Conservation (phyloP, 352 stramenopile genomes). For the Pythium oligandrum region DNA sequence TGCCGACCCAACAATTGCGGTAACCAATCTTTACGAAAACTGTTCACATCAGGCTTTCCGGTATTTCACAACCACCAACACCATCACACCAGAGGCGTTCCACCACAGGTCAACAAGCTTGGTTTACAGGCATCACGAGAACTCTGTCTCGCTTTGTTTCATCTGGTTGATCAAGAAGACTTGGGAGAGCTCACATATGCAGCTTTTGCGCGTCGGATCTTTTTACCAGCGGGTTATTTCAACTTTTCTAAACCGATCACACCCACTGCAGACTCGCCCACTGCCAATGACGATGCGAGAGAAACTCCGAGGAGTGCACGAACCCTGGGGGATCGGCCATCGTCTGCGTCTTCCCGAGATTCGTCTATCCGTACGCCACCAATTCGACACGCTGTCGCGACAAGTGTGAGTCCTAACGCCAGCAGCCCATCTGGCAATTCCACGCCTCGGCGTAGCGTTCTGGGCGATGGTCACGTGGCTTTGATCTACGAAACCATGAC, state of each 20-base stretch:
- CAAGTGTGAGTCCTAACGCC: background rate
- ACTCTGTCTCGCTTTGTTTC: conserved; percentile 54
- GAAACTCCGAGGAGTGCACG: background rate
- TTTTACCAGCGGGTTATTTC: conserved; percentile 36
- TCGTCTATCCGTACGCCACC: background rate
- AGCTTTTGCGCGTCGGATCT: conserved; percentile 56
- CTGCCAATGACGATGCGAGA: background rate
- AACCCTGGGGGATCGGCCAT: background rate
- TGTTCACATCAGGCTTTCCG: conserved; percentile 63
- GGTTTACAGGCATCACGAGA: conserved; percentile 36
- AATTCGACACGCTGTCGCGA: background rate
- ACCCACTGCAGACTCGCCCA: background rate
- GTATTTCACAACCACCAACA: conserved; percentile 75
- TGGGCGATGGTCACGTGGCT: conserved; percentile 14
- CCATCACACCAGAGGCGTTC: conserved; percentile 64
- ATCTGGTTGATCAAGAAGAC: conserved; percentile 56
- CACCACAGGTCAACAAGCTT: conserved; percentile 59
- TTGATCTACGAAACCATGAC: conserved; percentile 46
- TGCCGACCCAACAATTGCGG: conserved; percentile 28
- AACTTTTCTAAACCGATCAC: conserved; percentile 12
- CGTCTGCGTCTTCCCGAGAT: background rate
- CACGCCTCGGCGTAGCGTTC: conserved; percentile 9
- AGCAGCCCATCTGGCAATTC: background rate
- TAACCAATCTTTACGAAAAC: conserved; percentile 46
- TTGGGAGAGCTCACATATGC: conserved; percentile 59